These are phyloP conservation scores for Fusarium globosum DNA, from an alignment of 2,329 filamentous ascomycete genomes.

Conservation along the genomic window DNA sequence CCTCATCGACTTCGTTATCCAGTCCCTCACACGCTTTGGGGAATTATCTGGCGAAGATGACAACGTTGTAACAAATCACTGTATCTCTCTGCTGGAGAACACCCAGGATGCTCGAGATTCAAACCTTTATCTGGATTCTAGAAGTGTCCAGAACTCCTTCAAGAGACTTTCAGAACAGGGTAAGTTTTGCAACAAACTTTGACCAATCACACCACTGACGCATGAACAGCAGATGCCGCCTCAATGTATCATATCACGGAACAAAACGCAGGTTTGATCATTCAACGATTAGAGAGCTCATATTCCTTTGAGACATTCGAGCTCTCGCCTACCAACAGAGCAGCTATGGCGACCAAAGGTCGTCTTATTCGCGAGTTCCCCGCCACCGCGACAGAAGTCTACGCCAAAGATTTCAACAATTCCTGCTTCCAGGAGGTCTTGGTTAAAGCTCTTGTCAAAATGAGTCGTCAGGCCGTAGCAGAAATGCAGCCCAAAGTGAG, in stretches of 20 bases:
- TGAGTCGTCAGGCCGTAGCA: not conserved
- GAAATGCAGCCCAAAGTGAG: conserved; percentile 20
- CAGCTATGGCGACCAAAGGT: not conserved
- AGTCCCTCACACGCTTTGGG: not conserved
- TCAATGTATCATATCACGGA: not conserved
- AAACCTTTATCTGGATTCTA: not conserved
- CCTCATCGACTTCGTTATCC: not conserved
- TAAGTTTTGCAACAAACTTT: not conserved
- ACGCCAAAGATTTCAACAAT: not conserved
- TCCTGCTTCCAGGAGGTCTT: not conserved
- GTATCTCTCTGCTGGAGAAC: not conserved
- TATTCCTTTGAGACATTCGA: not conserved
- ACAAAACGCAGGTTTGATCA: not conserved
- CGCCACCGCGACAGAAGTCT: not conserved
- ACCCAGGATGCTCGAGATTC: not conserved
- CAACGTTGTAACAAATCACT: rapidly evolving
- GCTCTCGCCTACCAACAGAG: not conserved
- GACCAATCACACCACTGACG: not conserved
- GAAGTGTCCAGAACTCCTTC: not conserved
- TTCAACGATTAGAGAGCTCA: not conserved
- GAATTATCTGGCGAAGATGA: not conserved
- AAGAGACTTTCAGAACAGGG: not conserved
- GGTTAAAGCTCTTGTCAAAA: not conserved
- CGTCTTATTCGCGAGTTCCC: not conserved
- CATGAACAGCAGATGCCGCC: not conserved